phyloP scores from a whole-genome alignment of 345 rosid species.

The Salix brachista region DNA sequence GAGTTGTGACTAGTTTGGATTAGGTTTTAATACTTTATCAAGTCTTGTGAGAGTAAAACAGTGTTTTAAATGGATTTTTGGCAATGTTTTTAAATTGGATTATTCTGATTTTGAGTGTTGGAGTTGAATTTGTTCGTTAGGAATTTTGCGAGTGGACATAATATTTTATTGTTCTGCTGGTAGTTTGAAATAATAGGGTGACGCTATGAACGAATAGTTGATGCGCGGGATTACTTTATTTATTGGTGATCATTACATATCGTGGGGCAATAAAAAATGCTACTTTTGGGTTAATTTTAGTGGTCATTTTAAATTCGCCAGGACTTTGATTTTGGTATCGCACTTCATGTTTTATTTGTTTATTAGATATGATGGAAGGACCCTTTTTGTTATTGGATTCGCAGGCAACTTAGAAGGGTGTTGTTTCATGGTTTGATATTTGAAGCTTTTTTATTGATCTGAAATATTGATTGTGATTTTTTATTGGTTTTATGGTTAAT shows the following conservation, averaged over 20 bases:
- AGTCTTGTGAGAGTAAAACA: neutral
- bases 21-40: neutral
- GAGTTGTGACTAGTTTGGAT: neutral
- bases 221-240: neutral
- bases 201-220: neutral
- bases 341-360: neutral
- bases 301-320: neutral
- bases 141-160: neutral
- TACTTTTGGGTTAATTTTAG: neutral
- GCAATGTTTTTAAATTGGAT: neutral
- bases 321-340: neutral
- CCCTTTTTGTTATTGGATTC: neutral
- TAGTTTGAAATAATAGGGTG: neutral
- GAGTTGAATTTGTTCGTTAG: neutral
- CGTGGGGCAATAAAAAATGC: neutral
- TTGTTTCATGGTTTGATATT: neutral
- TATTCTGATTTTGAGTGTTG: neutral
- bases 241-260: neutral
- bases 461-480: neutral
- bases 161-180: neutral
- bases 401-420: neutral
- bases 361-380: neutral
- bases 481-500: constrained; percentile 1
- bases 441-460: neutral
- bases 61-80: neutral